Evolutionary conservation across 768 basidiomycete species (phyloP).

Genomic region (Agrocybe pediades): DNA sequence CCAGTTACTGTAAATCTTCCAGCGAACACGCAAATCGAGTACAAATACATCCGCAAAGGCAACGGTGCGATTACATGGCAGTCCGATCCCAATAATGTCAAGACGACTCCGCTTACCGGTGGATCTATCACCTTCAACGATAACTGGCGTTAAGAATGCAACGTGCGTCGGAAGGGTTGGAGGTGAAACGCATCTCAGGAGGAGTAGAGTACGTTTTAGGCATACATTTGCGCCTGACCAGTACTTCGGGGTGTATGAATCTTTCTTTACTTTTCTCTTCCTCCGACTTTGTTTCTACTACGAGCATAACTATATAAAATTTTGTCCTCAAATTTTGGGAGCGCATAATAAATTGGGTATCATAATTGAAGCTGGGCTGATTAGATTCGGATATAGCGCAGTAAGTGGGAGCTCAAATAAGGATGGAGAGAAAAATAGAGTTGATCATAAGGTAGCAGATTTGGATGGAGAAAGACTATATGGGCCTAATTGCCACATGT

Average conservation of each 20-base stretch:
- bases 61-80: conserved; percentile 70
- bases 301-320: background rate
- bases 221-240: background rate
- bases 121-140: conserved; percentile 43
- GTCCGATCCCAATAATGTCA: conserved; percentile 60
- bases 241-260: background rate
- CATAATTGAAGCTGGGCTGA: background rate
- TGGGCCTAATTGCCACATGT: background rate
- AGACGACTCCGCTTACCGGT: conserved; percentile 50
- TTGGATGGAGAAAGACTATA: conserved; percentile 5
- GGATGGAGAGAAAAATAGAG: background rate
- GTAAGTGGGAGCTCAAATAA: background rate
- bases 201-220: too few species aligned
- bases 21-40: conserved; percentile 55
- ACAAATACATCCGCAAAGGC: conserved; percentile 70
- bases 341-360: background rate
- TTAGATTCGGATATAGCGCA: background rate
- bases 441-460: background rate
- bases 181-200: too few species aligned
- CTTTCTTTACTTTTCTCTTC: background rate
- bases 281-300: background rate
- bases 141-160: conserved; percentile 39
- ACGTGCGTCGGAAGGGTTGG: background rate
- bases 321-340: background rate
- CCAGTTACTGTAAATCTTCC: conserved; percentile 63